Evolutionary conservation across 2,329 filamentous ascomycete genomes (phyloP).

Genomic region (Beauveria asiatica): DNA sequence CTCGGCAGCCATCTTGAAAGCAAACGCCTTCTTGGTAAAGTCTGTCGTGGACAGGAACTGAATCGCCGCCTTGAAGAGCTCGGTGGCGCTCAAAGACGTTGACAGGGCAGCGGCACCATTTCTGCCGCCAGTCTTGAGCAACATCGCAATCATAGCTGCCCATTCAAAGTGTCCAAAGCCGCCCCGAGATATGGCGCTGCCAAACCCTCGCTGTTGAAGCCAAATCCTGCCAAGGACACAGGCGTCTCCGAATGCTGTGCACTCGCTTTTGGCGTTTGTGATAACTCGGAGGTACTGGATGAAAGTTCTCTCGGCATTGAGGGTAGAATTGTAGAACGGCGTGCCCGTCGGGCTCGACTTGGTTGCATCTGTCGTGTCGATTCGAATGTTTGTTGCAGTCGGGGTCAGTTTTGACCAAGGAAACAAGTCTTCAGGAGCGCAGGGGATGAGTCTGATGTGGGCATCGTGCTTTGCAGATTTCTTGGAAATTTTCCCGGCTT

Average conservation of each 20-base stretch:
- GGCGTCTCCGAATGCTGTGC: conserved; percentile 68
- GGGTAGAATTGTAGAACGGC: conserved; percentile 80
- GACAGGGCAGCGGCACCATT: conserved; percentile 67
- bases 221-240: conserved; percentile 81
- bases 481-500: conserved; percentile 16
- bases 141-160: conserved; percentile 67
- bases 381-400: conserved; percentile 60
- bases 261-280: conserved; percentile 59
- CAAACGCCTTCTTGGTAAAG: conserved; percentile 56
- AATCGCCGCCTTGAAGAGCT: conserved; percentile 90
- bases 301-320: conserved; percentile 70
- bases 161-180: conserved; percentile 94
- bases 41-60: conserved; percentile 75
- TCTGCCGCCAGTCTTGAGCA: conserved; percentile 69
- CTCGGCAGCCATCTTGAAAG: conserved; percentile 32
- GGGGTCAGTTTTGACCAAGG: conserved; percentile 62
- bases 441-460: conserved; percentile 69
- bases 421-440: conserved; percentile 62
- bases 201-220: conserved; percentile 81
- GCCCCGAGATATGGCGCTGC: conserved; percentile 58
- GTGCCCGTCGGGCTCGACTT: conserved; percentile 45
- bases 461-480: conserved; percentile 33
- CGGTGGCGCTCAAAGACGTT: conserved; percentile 76
- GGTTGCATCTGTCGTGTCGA: conserved; percentile 34
- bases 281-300: conserved; percentile 68